Conservation (phyloP, 192 early-diverging fungal species). For the Gigaspora rosea region DNA sequence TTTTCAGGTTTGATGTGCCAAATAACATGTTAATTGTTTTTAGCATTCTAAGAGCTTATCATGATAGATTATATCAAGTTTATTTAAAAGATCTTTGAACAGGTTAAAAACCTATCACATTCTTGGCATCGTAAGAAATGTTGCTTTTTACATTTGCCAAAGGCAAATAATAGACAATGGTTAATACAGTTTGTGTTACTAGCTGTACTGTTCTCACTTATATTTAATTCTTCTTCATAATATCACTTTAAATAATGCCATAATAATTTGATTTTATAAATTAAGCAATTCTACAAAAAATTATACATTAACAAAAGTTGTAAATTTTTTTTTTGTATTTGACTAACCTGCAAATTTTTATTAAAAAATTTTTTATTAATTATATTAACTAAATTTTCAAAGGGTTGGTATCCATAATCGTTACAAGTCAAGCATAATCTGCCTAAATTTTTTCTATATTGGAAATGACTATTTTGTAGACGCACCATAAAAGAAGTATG, state of each 20-base stretch:
- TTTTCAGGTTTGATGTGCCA: not conserved
- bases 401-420: too few species aligned
- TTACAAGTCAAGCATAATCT: too few species aligned
- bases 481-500: too few species aligned
- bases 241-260: not conserved
- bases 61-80: constrained; percentile 5
- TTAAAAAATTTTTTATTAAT: too few species aligned
- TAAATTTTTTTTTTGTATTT: too few species aligned
- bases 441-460: too few species aligned
- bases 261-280: not conserved
- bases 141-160: not conserved
- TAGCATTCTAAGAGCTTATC: not conserved
- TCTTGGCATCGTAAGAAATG: not conserved
- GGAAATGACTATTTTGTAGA: too few species aligned
- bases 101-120: not conserved
- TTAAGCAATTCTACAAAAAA: not conserved
- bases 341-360: too few species aligned
- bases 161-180: constrained; percentile 5
- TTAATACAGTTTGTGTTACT: not conserved
- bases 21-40: constrained; percentile 9
- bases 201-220: not conserved
- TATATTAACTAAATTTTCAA: too few species aligned
- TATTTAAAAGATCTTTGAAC: not conserved
- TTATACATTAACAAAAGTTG: too few species aligned
- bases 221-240: constrained; percentile 1